Evolutionary conservation across 1,284 basidiomycete genomes (phyloP).

Genomic region (Boletellus deceptivus): DNA sequence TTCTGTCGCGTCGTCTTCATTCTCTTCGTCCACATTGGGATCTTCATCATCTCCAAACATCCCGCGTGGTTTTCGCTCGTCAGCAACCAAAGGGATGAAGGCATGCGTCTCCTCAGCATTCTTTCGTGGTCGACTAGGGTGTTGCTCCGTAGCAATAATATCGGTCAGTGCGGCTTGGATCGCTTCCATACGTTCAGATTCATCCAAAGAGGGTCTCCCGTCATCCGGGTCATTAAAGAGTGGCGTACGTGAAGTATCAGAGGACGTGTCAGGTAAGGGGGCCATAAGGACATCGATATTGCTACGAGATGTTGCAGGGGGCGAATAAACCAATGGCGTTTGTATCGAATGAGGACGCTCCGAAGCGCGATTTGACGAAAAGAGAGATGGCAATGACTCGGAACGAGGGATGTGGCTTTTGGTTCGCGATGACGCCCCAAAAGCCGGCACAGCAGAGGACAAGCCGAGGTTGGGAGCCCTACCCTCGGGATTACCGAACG

Average conservation of each 20-base stretch:
- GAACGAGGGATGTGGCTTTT: conserved; percentile 34
- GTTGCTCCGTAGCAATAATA: conserved; percentile 84
- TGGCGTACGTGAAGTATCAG: conserved; percentile 62
- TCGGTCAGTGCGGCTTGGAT: conserved; percentile 92
- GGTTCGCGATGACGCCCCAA: conserved; percentile 19
- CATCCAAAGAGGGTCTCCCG: conserved; percentile 58
- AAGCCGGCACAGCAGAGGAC: conserved; percentile 9
- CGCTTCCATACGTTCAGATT: conserved; percentile 82
- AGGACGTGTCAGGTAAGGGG: conserved; percentile 49
- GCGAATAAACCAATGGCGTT: conserved; percentile 22
- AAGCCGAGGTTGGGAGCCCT: conserved; percentile 14
- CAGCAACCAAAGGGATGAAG: conserved; percentile 5
- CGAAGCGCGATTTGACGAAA: conserved; percentile 19
- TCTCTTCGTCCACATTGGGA: conserved; percentile 35
- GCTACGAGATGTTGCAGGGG: conserved; percentile 42
- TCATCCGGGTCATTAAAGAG: conserved; percentile 79
- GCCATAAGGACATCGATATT: conserved; percentile 79
- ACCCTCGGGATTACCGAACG: conserved; percentile 37
- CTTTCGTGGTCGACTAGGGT: conserved; percentile 28
- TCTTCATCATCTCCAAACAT: conserved; percentile 38
- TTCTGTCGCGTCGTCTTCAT: conserved; percentile 42
- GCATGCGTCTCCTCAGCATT: conserved; percentile 9
- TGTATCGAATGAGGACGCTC: conserved; percentile 9
- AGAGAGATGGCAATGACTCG: conserved; percentile 39
- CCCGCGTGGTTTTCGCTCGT: conserved; percentile 26